These are phyloP conservation scores for Neofusicoccum kwambonambiense DNA, from an alignment of 2,329 filamentous ascomycete species.

Conservation along the genomic window DNA sequence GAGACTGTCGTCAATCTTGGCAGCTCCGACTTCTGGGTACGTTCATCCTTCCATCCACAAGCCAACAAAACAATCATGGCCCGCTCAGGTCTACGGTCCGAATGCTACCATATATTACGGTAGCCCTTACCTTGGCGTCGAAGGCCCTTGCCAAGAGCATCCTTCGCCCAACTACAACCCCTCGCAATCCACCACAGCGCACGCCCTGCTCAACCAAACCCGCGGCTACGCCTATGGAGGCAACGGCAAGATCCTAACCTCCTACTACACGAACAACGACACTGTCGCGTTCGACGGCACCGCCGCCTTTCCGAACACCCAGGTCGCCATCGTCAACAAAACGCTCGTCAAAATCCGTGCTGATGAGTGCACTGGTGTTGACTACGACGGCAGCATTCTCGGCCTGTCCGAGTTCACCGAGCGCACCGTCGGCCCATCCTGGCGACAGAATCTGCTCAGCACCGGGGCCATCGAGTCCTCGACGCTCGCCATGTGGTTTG, in stretches of 20 bases:
- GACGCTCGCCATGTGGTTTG: slow-evolving; percentile 38
- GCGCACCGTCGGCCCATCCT: slow-evolving; percentile 26
- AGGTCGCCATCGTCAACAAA: slow-evolving; percentile 24
- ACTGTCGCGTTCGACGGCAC: background rate
- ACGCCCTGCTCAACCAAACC: background rate
- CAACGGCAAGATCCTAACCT: slow-evolving; percentile 16
- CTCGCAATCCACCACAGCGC: background rate
- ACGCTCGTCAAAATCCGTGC: background rate
- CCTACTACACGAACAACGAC: background rate
- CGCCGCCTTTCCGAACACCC: slow-evolving; percentile 25
- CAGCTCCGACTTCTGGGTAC: no score
- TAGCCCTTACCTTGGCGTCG: background rate
- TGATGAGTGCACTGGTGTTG: slow-evolving; percentile 25
- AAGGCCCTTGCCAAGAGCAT: slow-evolving; percentile 16
- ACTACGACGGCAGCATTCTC: slow-evolving; percentile 28
- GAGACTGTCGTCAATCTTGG: no score
- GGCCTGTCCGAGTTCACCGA: slow-evolving; percentile 28
- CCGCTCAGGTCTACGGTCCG: slow-evolving; percentile 13
- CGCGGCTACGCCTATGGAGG: slow-evolving; percentile 16
- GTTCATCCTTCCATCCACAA: no score
- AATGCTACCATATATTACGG: slow-evolving; percentile 20
- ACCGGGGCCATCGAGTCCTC: slow-evolving; percentile 27
- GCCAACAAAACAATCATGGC: no score
- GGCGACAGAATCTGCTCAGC: slow-evolving; percentile 31
- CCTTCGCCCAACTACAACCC: slow-evolving; percentile 16